Base-by-base conservation (phyloP, 495 filamentous ascomycete species). In the Penicillium antarcticum region DNA sequence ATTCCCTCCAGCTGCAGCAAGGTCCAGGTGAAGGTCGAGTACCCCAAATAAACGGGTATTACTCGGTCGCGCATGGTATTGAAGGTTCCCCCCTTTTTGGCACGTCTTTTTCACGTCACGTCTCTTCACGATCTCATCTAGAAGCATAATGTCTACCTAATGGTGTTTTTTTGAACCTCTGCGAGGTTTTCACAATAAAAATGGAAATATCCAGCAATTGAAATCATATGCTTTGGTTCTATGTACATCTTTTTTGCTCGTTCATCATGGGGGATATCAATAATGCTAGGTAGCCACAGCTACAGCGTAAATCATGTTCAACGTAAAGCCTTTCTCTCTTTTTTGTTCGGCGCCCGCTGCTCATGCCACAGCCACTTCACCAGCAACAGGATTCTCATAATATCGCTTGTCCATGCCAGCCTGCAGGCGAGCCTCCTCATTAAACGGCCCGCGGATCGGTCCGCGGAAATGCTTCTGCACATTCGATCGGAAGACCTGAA, bases 371-470 rank as follows among this genome's bases (percentile, higher is more conserved):
- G 62, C 41, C 16, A 39, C 41, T 17, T 46, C 26, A 13, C 16
- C 14, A 1, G 47, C 37, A 4, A 16, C 11, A 40, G 35, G 47
- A 34, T 69, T 56, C 17, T 71, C 71, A 24, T 80, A 80, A 50
- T 78, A 80, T 5, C 71, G 67, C 24, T 56, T 56, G 41, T 78
- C 74, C 75, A 80, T 72, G 3, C 77, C 77, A 12, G 77, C 77
- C 48, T 76, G 70, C 41, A 68, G 53, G 33, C 77, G 64, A 5
- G 75, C 77, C 36, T 78, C 77, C 5, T 68, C 57, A 39, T 80
- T 80, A 35, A 80, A 80, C 2, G 77, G 77, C 5, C 75, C 76
- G 23, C 70, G 71, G 19, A 80, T 59, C 9, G 58, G 56, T 13
- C 77, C 76, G 40, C 60, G 61, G 55, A 78, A 80, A 47, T 80